Base-by-base conservation (phyloP, 2,329 filamentous ascomycete genomes). In the Exophiala oligosperma region DNA sequence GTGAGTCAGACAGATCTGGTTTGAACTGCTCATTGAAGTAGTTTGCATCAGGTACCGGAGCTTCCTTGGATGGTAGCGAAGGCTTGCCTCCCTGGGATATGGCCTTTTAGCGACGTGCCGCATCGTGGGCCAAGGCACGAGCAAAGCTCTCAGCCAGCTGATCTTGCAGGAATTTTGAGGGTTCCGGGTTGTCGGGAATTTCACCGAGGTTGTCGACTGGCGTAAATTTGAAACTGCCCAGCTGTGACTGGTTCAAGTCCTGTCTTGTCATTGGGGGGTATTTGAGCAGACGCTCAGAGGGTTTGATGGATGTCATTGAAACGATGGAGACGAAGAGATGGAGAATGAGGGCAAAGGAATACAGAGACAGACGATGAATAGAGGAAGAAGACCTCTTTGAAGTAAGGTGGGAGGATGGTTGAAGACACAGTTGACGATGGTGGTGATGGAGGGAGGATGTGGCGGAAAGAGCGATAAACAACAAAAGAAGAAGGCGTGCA, bases 171-270 rank as follows among this genome's bases (percentile, higher is more conserved):
- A 48, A 58, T 7, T 46, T 49, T 8, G 40, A 53, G 29, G 61
- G 57, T 7, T 46, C 46, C 23, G 48, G 35, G 2, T 53, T 52
- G 35, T 35, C 32, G 32, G 32, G 32, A 35, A 63, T 46, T 29
- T 47, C 49, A 28, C 49, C 43, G 7, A 60, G 50, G 26, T 49
- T 61, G 56, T 65, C 64, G 26, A 64, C 61, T 3, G 63, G 65
- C 28, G 59, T 64, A 53, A 67, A 66, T 32, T 67, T 67, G 64
- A 67, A 67, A 51, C 63, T 65, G 38, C 65, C 65, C 40, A 67
- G 57, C 43, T 67, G 65, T 24, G 57, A 59, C 49, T 67, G 65
- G 35, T 64, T 65, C 23, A 67, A 58, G 53, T 67, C 64, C 49
- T 67, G 65, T 51, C 65, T 49, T 54, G 66, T 64, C 62, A 67